phyloP scores from a whole-genome alignment of 73 alveolate species.

The Durusdinium trenchii region DNA sequence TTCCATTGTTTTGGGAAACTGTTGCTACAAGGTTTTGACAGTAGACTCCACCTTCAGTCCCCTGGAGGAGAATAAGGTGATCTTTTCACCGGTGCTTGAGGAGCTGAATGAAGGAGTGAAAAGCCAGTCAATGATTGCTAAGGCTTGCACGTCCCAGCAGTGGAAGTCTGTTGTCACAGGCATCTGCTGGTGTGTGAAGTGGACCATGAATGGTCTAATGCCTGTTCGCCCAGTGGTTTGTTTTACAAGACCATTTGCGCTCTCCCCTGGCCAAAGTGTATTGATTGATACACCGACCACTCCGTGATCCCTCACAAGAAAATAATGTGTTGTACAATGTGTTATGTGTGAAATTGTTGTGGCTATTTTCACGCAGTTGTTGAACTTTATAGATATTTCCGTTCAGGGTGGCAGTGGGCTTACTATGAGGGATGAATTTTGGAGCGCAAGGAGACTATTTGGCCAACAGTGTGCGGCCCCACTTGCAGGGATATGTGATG shows the following conservation, averaged over 20 bases:
- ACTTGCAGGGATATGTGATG: too few relatives aligned
- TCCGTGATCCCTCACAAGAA: background rate
- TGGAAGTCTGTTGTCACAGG: background rate
- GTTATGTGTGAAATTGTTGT: background rate
- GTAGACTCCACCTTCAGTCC: background rate
- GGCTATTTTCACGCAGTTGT: background rate
- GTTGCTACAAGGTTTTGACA: background rate
- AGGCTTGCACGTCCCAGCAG: background rate
- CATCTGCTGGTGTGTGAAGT: background rate
- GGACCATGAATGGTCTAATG: background rate
- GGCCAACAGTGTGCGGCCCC: too few relatives aligned
- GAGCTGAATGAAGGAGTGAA: background rate
- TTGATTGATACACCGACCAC: background rate
- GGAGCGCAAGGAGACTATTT: too few relatives aligned
- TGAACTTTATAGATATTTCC: too few relatives aligned
- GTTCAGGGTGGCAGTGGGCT: background rate
- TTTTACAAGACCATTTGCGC: background rate
- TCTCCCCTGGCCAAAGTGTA: background rate
- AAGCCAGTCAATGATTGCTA: background rate
- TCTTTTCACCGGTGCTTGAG: background rate
- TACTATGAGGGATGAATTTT: too few relatives aligned
- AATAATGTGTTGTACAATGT: background rate
- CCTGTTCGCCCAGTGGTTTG: background rate
- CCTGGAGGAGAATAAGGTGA: background rate
- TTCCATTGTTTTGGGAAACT: background rate